Conservation (phyloP, 192 early-diverging fungal species). For the Funneliformis geosporum region DNA sequence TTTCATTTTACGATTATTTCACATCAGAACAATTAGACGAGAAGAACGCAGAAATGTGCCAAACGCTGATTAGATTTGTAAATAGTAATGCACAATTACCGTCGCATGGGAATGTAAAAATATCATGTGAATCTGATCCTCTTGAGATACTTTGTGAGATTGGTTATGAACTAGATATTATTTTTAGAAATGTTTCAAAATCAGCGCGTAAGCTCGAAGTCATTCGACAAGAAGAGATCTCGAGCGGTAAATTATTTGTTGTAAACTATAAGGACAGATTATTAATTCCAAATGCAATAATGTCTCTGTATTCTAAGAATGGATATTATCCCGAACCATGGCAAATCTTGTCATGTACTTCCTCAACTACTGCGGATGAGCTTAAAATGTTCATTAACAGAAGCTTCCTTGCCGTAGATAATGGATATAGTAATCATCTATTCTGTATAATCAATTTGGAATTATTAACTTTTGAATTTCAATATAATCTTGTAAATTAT, state of each 20-base stretch:
- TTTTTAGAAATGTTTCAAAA: not conserved
- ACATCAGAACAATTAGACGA: not conserved
- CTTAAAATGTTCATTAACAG: slow-evolving; percentile 26
- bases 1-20: slow-evolving; percentile 29
- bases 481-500: slow-evolving; percentile 30
- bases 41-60: not conserved
- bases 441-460: slow-evolving; percentile 36
- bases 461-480: slow-evolving; percentile 27
- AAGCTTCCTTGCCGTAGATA: slow-evolving; percentile 20
- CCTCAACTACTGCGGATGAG: slow-evolving; percentile 35
- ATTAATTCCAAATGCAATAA: slow-evolving; percentile 26
- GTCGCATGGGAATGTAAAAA: not conserved
- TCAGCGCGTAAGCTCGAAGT: not conserved
- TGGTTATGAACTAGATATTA: not conserved
- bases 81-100: not conserved
- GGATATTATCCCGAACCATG: slow-evolving; percentile 25
- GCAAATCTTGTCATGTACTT: slow-evolving; percentile 31
- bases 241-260: slow-evolving; percentile 19
- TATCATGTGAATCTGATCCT: not conserved
- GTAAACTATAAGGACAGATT: slow-evolving; percentile 18
- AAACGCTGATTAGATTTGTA: slow-evolving; percentile 16
- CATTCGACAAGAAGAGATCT: not conserved
- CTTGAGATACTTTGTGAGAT: not conserved
- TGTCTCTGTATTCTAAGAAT: slow-evolving; percentile 32
- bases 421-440: slow-evolving; percentile 21